These are phyloP conservation scores for Piper longum DNA, from an alignment of 164 flowering plant species.

Conservation along the genomic window DNA sequence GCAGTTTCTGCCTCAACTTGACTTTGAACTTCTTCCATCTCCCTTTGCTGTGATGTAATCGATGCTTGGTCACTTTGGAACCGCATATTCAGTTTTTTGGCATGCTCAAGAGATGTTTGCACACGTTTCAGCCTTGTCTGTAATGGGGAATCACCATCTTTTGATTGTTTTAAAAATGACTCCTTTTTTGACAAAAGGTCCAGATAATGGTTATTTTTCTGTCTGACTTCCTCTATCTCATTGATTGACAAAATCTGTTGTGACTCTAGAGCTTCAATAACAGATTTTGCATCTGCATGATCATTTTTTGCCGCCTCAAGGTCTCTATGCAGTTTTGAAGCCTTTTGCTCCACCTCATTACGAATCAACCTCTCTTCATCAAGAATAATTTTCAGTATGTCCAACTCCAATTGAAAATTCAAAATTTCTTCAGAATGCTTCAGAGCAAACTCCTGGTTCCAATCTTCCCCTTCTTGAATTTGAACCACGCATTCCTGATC, in stretches of 20 bases:
- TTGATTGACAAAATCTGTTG: constrained; percentile 59
- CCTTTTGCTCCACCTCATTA: constrained; percentile 33
- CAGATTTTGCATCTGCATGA: constrained; percentile 41
- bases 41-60: constrained; percentile 52
- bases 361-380: constrained; percentile 57
- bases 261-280: constrained; percentile 87
- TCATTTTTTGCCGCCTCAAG: constrained; percentile 40
- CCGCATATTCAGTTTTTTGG: constrained; percentile 46
- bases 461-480: constrained; percentile 13
- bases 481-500: constrained; percentile 9
- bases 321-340: constrained; percentile 22
- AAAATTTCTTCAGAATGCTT: constrained; percentile 44
- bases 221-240: constrained; percentile 55
- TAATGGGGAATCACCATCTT: constrained; percentile 31
- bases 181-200: constrained; percentile 33
- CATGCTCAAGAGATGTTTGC: constrained; percentile 86
- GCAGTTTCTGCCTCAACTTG: constrained; percentile 98
- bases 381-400: constrained; percentile 60
- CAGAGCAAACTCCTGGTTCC: constrained; percentile 11
- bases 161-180: constrained; percentile 13
- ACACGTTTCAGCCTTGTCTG: constrained; percentile 49
- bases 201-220: constrained; percentile 17
- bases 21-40: constrained; percentile 64
- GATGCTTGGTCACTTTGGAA: constrained; percentile 54
- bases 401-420: constrained; percentile 74